Conservation (phyloP, 2,329 filamentous ascomycete genomes). For the Chalaropsis thielavioides region DNA sequence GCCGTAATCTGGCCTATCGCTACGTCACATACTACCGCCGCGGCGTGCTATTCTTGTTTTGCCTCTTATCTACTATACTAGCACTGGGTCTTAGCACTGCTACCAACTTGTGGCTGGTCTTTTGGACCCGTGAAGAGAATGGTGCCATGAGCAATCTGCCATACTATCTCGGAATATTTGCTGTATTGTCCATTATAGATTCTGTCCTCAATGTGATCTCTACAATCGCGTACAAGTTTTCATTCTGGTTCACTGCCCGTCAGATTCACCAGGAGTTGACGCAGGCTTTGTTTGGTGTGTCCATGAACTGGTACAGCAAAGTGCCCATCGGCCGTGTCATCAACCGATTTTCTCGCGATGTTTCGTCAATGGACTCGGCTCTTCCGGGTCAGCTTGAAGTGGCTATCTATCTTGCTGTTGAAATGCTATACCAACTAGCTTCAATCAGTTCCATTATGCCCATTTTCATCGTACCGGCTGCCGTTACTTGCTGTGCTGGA, state of each 20-base stretch:
- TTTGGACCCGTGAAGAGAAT: conserved; percentile 28
- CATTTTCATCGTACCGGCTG: conserved; percentile 34
- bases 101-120: conserved; percentile 32
- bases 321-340: conserved; percentile 38
- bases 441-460: conserved; percentile 39
- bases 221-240: conserved; percentile 37
- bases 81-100: conserved; percentile 12
- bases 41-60: conserved; percentile 8
- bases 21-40: conserved; percentile 32
- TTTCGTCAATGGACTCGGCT: conserved; percentile 38
- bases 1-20: conserved; percentile 10
- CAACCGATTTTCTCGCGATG: conserved; percentile 43
- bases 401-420: conserved; percentile 30
- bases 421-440: conserved; percentile 33
- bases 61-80: conserved; percentile 10
- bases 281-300: conserved; percentile 36
- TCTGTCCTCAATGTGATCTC: conserved; percentile 30
- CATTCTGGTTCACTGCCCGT: conserved; percentile 41
- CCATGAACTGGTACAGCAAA: conserved; percentile 42
- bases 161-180: conserved; percentile 41
- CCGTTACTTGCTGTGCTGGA: conserved; percentile 32
- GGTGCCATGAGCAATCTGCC: conserved; percentile 30
- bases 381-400: conserved; percentile 33
- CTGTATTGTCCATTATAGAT: conserved; percentile 31
- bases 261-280: conserved; percentile 40